Conservation (phyloP, 805 yeast genomes). For the Deakozyma indianensis region DNA sequence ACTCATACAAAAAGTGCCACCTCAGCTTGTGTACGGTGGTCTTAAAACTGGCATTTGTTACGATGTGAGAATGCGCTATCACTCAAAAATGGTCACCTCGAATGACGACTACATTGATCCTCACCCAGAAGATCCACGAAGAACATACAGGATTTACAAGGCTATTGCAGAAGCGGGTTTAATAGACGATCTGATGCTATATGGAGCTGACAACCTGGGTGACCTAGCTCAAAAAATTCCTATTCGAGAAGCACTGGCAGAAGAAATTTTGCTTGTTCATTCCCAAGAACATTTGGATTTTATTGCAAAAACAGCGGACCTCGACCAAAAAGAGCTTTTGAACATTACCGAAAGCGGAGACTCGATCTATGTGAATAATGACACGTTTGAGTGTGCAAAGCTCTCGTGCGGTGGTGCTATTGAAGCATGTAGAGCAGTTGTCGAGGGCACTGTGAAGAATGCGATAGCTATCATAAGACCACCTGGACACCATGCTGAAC, state of each 20-base stretch:
- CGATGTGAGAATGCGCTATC: slow-evolving; percentile 95
- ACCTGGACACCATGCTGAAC: slow-evolving; percentile 99
- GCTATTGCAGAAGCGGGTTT: slow-evolving; percentile 89
- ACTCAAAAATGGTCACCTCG: slow-evolving; percentile 84
- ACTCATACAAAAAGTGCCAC: slow-evolving; percentile 38
- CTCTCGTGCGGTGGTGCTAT: slow-evolving; percentile 94
- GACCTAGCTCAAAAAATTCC: slow-evolving; percentile 81
- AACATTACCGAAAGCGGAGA: slow-evolving; percentile 85
- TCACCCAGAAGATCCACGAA: slow-evolving; percentile 96
- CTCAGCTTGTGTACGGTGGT: slow-evolving; percentile 57
- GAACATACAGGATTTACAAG: slow-evolving; percentile 88
- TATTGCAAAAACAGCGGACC: slow-evolving; percentile 57
- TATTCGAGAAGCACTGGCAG: slow-evolving; percentile 74
- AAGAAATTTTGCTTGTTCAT: slow-evolving; percentile 80
- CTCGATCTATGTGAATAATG: slow-evolving; percentile 88
- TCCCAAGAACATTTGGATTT: slow-evolving; percentile 64
- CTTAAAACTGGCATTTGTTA: slow-evolving; percentile 88
- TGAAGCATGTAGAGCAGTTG: slow-evolving; percentile 90
- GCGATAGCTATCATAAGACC: slow-evolving; percentile 93
- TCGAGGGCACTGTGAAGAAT: slow-evolving; percentile 83
- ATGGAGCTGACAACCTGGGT: slow-evolving; percentile 65
- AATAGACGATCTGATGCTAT: slow-evolving; percentile 60
- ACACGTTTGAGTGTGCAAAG: slow-evolving; percentile 73
- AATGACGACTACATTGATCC: slow-evolving; percentile 93
- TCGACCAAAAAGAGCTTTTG: slow-evolving; percentile 63